A percentile compares a stretch with the other conserved stretches of the same genome.
These are phyloP conservation scores for Cryptosporidium tyzzeri DNA, from an alignment of 169 alveolate genomes.

Conservation along the genomic window DNA sequence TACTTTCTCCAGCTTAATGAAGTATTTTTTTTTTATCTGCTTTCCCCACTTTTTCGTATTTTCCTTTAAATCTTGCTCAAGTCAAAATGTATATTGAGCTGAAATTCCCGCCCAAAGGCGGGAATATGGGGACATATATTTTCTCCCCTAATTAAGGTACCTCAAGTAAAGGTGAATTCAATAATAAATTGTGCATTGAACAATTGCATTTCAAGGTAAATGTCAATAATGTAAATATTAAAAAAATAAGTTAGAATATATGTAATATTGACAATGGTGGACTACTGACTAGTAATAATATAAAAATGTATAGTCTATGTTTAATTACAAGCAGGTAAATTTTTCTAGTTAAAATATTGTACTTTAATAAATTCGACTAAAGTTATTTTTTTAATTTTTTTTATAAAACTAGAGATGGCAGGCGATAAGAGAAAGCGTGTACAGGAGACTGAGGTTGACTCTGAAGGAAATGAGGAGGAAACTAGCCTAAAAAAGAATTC, in stretches of 20 bases:
- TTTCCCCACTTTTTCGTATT: neutral
- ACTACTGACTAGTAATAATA: conserved; percentile 7
- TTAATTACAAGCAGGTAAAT: neutral
- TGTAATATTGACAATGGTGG: conserved; percentile 16
- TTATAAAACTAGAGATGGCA: conserved; percentile 40
- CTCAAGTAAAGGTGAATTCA: neutral
- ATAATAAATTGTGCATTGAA: conserved; percentile 5
- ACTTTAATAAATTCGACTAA: neutral
- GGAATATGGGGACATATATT: conserved; percentile 17
- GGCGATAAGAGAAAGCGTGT: conserved; percentile 75
- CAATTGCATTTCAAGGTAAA: neutral
- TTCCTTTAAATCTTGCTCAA: neutral
- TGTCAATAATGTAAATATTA: neutral
- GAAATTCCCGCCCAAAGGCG: neutral
- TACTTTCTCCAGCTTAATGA: neutral
- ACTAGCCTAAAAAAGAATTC: conserved; percentile 55
- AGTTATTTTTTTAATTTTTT: conserved; percentile 7
- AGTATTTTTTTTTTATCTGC: too few relatives aligned
- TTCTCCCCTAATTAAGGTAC: neutral
- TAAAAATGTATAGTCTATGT: conserved; percentile 37
- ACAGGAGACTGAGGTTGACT: conserved; percentile 60
- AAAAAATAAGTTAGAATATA: neutral
- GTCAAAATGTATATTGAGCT: too few relatives aligned
- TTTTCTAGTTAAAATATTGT: neutral
- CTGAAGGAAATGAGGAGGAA: conserved; percentile 57